These are phyloP conservation scores for Chloris gayana DNA, from an alignment of 176 grass and related monocot genomes.

Conservation along the genomic window DNA sequence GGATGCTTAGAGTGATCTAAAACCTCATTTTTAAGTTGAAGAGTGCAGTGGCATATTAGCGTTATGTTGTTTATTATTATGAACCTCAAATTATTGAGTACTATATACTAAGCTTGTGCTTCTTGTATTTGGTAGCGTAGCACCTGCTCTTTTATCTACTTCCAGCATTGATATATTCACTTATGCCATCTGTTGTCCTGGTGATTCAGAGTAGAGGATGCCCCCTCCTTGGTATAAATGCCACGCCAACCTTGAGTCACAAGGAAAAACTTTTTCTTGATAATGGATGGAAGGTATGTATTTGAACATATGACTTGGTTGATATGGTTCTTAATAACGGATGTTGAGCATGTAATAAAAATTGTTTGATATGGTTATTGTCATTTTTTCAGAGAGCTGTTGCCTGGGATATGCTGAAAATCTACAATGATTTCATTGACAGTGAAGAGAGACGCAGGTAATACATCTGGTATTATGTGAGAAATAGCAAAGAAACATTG, in stretches of 20 bases:
- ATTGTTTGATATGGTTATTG: not conserved
- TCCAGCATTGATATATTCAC: not conserved
- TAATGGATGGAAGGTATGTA: constrained; percentile 81
- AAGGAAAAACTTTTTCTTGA: constrained; percentile 88
- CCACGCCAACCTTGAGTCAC: constrained; percentile 80
- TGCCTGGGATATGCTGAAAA: constrained; percentile 93
- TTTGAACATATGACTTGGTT: constrained; percentile 12
- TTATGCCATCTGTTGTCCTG: constrained; percentile 13
- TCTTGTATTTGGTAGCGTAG: constrained; percentile 14
- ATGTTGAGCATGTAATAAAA: not conserved
- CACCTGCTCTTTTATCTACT: constrained; percentile 13
- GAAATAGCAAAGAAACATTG: constrained; percentile 17
- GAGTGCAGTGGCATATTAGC: not conserved
- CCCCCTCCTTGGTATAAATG: constrained; percentile 86
- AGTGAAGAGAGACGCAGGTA: constrained; percentile 81
- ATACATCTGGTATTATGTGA: constrained; percentile 27
- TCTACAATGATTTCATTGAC: constrained; percentile 94
- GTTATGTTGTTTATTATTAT: constrained; percentile 2
- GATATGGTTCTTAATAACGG: not conserved
- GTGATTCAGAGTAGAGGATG: constrained; percentile 90
- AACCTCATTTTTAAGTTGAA: not conserved
- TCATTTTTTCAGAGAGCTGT: constrained; percentile 64
- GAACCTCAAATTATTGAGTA: constrained; percentile 10
- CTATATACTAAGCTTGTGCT: not conserved
- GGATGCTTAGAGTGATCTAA: not conserved